Percentiles rank a stretch among this genome's conserved stretches.
phyloP scores from a whole-genome alignment of 768 basidiomycete species.

The Erythrobasidium yunnanense region DNA sequence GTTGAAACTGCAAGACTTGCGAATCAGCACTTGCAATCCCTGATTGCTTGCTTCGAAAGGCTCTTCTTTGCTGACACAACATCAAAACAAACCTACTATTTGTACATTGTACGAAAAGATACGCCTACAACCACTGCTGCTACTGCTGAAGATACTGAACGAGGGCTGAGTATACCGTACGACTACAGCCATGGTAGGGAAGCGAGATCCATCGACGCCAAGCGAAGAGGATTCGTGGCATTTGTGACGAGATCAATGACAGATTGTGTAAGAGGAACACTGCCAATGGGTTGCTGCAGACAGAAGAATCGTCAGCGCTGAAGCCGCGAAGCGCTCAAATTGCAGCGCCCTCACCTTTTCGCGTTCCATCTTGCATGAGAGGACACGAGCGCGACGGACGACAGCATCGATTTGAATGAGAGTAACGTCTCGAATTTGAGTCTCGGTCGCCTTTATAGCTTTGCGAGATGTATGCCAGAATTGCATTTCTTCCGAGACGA shows the following conservation, averaged over 20 bases:
- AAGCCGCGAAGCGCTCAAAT: constrained; percentile 26
- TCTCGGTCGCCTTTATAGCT: constrained; percentile 49
- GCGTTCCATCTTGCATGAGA: constrained; percentile 77
- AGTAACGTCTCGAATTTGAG: constrained; percentile 42
- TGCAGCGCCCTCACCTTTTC: constrained; percentile 52
- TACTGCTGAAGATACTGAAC: no score
- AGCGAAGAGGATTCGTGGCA: constrained; percentile 72
- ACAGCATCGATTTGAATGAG: constrained; percentile 58
- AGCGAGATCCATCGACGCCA: constrained; percentile 73
- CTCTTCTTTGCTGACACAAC: no score
- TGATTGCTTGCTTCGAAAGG: no score
- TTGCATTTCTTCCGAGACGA: constrained; percentile 83
- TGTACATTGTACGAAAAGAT: no score
- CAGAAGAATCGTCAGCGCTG: constrained; percentile 18
- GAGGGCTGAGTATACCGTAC: no score
- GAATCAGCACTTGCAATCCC: no score
- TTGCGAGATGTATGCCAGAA: constrained; percentile 58
- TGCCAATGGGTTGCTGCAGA: constrained; percentile 41
- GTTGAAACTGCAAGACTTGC: no score
- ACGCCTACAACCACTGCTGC: no score
- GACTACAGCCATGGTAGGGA: constrained; percentile 71
- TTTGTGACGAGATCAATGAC: constrained; percentile 69
- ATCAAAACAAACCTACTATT: no score
- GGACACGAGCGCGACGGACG: constrained; percentile 65
- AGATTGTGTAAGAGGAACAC: constrained; percentile 52